Conservation (phyloP, 2,329 filamentous ascomycete genomes). For the Ophiostoma angusticollis region DNA sequence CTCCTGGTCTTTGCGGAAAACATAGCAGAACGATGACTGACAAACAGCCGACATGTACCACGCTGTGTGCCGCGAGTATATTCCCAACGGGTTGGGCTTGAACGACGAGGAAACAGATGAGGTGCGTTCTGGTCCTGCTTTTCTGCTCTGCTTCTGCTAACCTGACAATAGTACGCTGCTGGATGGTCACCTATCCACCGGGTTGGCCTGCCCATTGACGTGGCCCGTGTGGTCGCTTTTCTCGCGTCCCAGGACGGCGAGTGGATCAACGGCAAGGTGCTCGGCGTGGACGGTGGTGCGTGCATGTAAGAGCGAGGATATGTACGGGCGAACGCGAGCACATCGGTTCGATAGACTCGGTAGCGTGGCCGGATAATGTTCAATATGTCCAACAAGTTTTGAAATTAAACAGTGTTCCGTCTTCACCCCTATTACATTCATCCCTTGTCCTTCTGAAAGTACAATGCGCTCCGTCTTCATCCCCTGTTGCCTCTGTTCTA, state of each 20-base stretch:
- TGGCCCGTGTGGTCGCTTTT: constrained; percentile 22
- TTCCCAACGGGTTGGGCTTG: constrained; percentile 24
- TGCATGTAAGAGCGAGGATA: constrained; percentile 12
- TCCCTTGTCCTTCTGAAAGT: too few relatives aligned
- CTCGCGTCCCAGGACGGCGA: constrained; percentile 22
- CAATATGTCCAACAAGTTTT: too few relatives aligned
- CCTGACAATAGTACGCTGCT: constrained; percentile 24
- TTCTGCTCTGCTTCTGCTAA: background rate
- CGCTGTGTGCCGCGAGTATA: constrained; percentile 25
- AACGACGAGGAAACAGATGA: constrained; percentile 16
- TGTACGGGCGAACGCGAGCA: too few relatives aligned
- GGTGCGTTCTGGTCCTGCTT: constrained; percentile 1
- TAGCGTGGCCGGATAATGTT: too few relatives aligned
- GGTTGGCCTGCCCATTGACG: constrained; percentile 21
- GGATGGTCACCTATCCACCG: constrained; percentile 23
- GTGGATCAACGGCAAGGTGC: constrained; percentile 28
- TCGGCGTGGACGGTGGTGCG: constrained; percentile 17
- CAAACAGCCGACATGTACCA: constrained; percentile 20
- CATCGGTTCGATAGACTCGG: too few relatives aligned
- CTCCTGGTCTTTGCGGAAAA: background rate
- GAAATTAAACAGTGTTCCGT: too few relatives aligned
- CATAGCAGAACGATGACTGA: too few relatives aligned
- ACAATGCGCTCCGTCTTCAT: too few relatives aligned
- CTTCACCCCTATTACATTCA: too few relatives aligned
- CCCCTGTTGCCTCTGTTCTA: too few relatives aligned